Evolutionary conservation across 1,139 yeast genomes (phyloP).

Genomic region (Blastobotrys serpentis): DNA sequence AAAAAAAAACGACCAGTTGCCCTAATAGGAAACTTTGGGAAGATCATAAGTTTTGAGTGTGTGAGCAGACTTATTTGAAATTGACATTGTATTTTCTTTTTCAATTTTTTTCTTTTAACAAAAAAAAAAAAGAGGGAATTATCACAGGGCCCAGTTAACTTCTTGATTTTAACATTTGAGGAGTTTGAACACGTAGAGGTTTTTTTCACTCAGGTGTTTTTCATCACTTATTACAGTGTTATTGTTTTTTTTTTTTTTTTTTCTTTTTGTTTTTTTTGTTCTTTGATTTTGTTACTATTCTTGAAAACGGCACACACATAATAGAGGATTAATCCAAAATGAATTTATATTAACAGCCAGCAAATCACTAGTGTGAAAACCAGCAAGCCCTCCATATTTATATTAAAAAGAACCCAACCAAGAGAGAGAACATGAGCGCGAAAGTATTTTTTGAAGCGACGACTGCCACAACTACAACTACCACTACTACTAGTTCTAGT

Average conservation of each 20-base stretch:
- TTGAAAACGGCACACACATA: neutral
- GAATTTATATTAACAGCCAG: neutral
- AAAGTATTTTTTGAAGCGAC: neutral
- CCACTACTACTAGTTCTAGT: constrained; percentile 2
- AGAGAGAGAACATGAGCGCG: constrained; percentile 5
- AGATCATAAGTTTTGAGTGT: constrained; percentile 1
- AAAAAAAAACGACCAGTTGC: constrained; percentile 1
- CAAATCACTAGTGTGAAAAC: neutral
- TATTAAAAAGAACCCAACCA: neutral
- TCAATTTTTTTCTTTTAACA: neutral
- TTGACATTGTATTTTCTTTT: constrained; percentile 1
- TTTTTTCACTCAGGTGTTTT: neutral
- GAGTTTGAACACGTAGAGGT: neutral
- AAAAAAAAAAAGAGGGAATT: neutral
- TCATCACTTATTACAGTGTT: neutral
- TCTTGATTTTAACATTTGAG: neutral
- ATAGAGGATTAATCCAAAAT: neutral
- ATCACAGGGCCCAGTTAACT: neutral
- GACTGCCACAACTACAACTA: no score
- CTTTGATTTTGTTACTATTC: neutral
- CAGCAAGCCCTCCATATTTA: neutral
- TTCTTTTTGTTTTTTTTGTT: neutral
- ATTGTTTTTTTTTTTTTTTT: no score
- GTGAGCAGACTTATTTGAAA: neutral
- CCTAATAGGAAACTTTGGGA: neutral